Evolutionary conservation across 2,329 filamentous ascomycete species (phyloP), one percentile per base, ranked within the genome.

Genomic region (Colletotrichum siamense): DNA sequence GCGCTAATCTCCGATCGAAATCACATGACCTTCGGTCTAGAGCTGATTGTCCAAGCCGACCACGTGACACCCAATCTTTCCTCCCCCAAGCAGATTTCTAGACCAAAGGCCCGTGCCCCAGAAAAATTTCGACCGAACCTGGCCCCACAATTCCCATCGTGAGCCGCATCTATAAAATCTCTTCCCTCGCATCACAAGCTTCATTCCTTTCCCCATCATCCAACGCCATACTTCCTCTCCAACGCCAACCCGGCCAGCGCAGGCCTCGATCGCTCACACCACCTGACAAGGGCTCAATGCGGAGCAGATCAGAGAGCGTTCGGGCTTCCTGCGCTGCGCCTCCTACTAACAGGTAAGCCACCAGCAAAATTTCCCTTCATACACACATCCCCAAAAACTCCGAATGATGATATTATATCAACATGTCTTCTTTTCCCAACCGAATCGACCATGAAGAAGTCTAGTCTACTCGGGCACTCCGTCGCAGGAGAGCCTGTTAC

Each of bases 391-490:
- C 39, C 28, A 34, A 78, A 84, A 52, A 12, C n/a, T 52, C 86
- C 87, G 87, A 81, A 91, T 93, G 94, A 95, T 96, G 94, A 96
- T 91, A 95, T 87, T 85, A 52, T 84, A 84, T 86, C 83, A 88
- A 87, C 89, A 88, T 86, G 89, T 94, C 94, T 96, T 96, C 94
- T 95, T 96, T 95, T 94, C 93, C 93, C 91, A 93, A 90, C 94
- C 88, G 94, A 96, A 91, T 95, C 94, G 94, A 92, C 94, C 93
- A 93, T 96, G 94, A 95, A 92, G 93, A 95, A 93, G 88, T 83
- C 88, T 84, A 88, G 89, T 90, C 91, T 94, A 88, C 91, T 88
- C 92, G 93, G 93, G 92, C 88, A 87, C 87, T 52, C 86, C 87
- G 83, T 85, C 82, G 88, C 59, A 84, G 89, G 85, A 57, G 83